Base-by-base conservation (phyloP, 225 moss, liverwort and hornwort genomes). In the Sphagnum tenellum region DNA sequence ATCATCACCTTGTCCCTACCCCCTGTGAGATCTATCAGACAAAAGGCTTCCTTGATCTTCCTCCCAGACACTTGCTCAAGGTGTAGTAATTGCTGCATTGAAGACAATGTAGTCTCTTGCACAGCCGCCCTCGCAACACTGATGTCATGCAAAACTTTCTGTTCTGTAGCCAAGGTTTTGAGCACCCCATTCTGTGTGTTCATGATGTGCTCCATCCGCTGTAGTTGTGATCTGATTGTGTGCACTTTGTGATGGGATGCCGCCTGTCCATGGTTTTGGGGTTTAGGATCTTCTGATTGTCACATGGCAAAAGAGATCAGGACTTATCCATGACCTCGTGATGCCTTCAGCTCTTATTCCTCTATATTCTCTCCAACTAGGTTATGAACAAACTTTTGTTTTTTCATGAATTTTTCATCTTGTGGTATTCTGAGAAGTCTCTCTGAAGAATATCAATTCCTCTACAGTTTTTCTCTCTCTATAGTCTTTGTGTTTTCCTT, bases 11-110 rank as follows among this genome's bases (percentile, higher is more conserved):
- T 63, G 12, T 66, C 51, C 61, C 66, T 50, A 60, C 54, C 68
- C 76, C 69, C 60, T 12, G 61, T 73, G 50, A 63, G 51, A 46
- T 76, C 82, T 49, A 74, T 66, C 67, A 69, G 29, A 8, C 61
- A 67, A 51, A 79, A 70, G 3, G 74, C 76, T 64, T 74, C 69
- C 52, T 79, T 74, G 51, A 74, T 74, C 14, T 71, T 79, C 69
- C 71, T 83, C 52, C 64, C 77, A 68, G 69, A 83, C 69, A 79
- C 66, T 61, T 77, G 72, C 79, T 83, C 79, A 71, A 83, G 70
- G 63, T 77, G 79, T 51, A 74, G 60, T 59, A 79, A 76, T 67
- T 77, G 76, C 56, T 74, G 83, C 59, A 79, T 61, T 65, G 79
- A 74, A 67, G 56, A 58, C 72, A 79, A 51, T 49, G 76, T 72